Conservation (phyloP, 2,329 filamentous ascomycete genomes). For the Ilyonectria destructans region DNA sequence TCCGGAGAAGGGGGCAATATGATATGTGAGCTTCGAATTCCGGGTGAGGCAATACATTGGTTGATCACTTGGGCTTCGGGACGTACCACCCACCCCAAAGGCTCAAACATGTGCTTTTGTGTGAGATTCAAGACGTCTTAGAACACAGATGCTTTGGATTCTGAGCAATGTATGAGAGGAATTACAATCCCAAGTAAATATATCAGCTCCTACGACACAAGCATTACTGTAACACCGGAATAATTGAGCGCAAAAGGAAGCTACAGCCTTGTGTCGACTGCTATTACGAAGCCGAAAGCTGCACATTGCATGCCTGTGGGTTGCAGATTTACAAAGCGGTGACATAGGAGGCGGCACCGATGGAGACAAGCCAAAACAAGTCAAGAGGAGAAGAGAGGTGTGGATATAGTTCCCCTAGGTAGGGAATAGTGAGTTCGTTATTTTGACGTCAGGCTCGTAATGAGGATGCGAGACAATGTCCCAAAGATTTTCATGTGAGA, state of each 20-base stretch:
- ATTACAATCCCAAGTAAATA: too few species aligned
- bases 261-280: too few species aligned
- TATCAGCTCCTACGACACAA: too few species aligned
- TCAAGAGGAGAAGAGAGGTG: neutral
- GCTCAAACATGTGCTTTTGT: neutral
- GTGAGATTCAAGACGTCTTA: too few species aligned
- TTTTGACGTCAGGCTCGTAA: constrained; percentile 44
- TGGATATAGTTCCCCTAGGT: constrained; percentile 19
- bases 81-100: neutral
- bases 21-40: neutral
- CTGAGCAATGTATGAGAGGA: too few species aligned
- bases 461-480: constrained; percentile 32
- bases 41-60: neutral
- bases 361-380: neutral
- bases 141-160: too few species aligned
- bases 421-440: constrained; percentile 25
- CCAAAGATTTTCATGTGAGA: constrained; percentile 38
- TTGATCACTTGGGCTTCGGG: neutral
- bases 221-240: too few species aligned
- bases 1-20: neutral
- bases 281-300: neutral
- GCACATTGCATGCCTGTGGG: neutral
- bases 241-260: too few species aligned
- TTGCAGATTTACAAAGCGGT: neutral
- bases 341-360: neutral